Evolutionary conservation across 78 protist genomes (phyloP).

Genomic region (Salpingoeca rosetta): DNA sequence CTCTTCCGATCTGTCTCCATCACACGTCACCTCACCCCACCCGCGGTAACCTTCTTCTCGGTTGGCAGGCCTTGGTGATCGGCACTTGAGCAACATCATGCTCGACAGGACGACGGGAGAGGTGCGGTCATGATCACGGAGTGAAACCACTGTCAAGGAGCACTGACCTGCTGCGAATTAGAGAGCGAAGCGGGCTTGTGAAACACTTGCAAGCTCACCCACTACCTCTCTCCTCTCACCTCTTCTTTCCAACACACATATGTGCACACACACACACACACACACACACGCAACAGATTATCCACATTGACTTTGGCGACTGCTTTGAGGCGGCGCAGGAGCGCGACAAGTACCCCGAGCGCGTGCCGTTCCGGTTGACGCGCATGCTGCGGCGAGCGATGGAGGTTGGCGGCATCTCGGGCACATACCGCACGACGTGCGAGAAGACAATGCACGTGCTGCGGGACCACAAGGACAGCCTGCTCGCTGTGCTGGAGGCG

Average conservation of each 20-base stretch:
- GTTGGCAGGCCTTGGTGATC: slow-evolving; percentile 83
- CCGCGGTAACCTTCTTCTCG: too few species aligned
- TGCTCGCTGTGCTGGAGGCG: slow-evolving; percentile 99
- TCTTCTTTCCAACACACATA: too few species aligned
- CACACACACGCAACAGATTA: too few species aligned
- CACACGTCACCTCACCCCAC: too few species aligned
- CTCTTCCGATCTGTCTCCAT: too few species aligned
- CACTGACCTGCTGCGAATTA: too few species aligned
- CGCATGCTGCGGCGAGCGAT: slow-evolving; percentile 71
- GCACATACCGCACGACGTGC: slow-evolving; percentile 89
- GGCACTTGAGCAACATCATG: slow-evolving; percentile 74
- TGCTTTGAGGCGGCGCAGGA: slow-evolving; percentile 84
- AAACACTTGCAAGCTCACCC: too few species aligned
- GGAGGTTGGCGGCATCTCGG: slow-evolving; percentile 96
- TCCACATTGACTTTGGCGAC: slow-evolving; percentile 97
- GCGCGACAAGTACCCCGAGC: slow-evolving; percentile 90
- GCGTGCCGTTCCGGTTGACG: slow-evolving; percentile 95
- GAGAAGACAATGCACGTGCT: slow-evolving; percentile 88
- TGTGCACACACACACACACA: too few species aligned
- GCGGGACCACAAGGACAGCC: slow-evolving; percentile 77
- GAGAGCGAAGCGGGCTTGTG: too few species aligned
- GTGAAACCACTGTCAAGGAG: too few species aligned
- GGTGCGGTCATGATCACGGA: too few species aligned
- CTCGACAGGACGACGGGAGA: slow-evolving; percentile 62
- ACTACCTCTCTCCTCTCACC: too few species aligned